Evolutionary conservation across 2,329 filamentous ascomycete genomes (phyloP), one percentile per base, ranked within the genome.

Genomic region (Pyrenophora teres): DNA sequence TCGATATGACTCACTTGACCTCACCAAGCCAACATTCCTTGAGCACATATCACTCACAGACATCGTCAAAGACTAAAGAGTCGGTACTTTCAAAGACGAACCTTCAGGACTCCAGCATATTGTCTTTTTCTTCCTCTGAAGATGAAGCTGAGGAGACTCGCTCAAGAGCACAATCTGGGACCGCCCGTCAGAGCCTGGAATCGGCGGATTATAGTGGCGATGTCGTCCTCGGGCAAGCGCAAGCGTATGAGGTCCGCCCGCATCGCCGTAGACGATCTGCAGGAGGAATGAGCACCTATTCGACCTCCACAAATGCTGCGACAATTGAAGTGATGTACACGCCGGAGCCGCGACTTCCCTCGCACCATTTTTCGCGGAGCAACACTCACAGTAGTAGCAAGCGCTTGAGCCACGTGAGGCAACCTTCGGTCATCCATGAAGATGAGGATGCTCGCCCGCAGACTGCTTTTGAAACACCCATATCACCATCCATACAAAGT

Each of bases 41-140:
- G 16, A 52, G 65, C 8, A 71, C 64, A 13, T 60, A 64, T 39
- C 55, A 57, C 21, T 70, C 68, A 12, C 40, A 65, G 15, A 51
- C 48, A 23, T 70, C 69, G 5, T 60, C 46, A n/a, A 69, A 57
- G 47, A 73, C 71, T 1, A 74, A 69, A 49, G 69, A 65, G 37
- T 73, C 71, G 7, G 51, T 63, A 3, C 52, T 72, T 10, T 67
- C 67, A 8, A 68, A 60, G 36, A 61, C 42, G 30, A 74, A 76
- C 40, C 59, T 76, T 13, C 68, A 75, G 32, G 64, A 75, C 31
- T 67, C 65, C 6, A 76, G 74, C 40, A 65, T 75, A 10, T 60
- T 76, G 10, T 76, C 73, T 0, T 76, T 72, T 13, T 76, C 73
- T 2, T 75, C 72, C 3, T 75, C 73, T 1, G 72, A 75, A 35